Conservation (phyloP, 495 filamentous ascomycete species). For the Penicillium coprophilum region DNA sequence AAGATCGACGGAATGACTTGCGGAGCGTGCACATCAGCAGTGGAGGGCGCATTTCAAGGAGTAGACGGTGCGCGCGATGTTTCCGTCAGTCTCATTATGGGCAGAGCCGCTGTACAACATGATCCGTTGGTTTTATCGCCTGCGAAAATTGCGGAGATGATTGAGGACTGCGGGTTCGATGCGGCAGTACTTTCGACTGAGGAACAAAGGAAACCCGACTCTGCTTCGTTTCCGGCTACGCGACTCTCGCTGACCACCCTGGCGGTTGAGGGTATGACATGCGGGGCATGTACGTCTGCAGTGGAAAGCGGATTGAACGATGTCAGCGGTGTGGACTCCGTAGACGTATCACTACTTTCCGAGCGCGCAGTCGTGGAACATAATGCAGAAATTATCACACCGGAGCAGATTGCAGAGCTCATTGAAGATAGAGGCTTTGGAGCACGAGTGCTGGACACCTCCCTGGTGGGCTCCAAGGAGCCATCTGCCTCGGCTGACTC, state of each 20-base stretch:
- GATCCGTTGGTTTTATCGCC: conserved; percentile 73
- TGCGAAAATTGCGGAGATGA: conserved; percentile 74
- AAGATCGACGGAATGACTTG: conserved; percentile 94
- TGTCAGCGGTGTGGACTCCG: conserved; percentile 71
- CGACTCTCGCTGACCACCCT: conserved; percentile 70
- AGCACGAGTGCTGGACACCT: conserved; percentile 66
- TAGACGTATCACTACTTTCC: conserved; percentile 81
- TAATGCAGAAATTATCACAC: conserved; percentile 59
- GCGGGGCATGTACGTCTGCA: conserved; percentile 89
- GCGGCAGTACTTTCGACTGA: conserved; percentile 88
- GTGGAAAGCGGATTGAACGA: conserved; percentile 77
- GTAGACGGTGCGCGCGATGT: conserved; percentile 78
- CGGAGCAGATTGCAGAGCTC: conserved; percentile 77
- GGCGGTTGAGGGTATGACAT: conserved; percentile 96
- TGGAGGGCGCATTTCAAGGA: conserved; percentile 79
- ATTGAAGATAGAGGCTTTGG: conserved; percentile 94
- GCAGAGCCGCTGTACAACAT: conserved; percentile 86
- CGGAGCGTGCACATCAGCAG: conserved; percentile 83
- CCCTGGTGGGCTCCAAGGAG: conserved; percentile 15
- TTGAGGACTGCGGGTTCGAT: conserved; percentile 94
- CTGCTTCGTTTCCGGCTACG: conserved; percentile 23
- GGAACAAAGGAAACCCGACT: conserved; percentile 28
- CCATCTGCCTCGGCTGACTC: conserved; percentile 26
- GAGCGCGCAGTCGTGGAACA: conserved; percentile 75
- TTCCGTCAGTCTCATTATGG: conserved; percentile 89